These are phyloP conservation scores for Aspergillus leporis DNA, from an alignment of 495 filamentous ascomycete species.

Conservation along the genomic window DNA sequence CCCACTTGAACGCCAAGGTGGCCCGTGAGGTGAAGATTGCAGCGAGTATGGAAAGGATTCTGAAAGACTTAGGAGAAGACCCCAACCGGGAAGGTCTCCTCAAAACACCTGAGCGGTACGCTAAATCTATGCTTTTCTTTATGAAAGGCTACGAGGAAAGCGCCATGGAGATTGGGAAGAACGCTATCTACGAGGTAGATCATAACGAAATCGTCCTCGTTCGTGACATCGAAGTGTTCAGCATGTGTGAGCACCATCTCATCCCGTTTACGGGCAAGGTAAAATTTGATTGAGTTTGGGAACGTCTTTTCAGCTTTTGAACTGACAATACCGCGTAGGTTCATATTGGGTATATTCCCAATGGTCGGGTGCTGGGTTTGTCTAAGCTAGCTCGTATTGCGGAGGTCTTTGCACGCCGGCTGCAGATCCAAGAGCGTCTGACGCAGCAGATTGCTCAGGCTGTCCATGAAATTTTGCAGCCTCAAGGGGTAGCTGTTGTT, in stretches of 20 bases:
- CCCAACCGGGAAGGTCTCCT: constrained; percentile 77
- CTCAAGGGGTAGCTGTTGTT: constrained; percentile 76
- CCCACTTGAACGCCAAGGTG: too few species aligned
- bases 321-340: too few species aligned
- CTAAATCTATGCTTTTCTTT: constrained; percentile 86
- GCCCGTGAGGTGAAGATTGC: not conserved
- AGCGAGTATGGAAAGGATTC: constrained; percentile 52
- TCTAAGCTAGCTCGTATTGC: constrained; percentile 87
- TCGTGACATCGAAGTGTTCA: constrained; percentile 88
- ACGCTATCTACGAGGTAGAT: constrained; percentile 82
- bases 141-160: constrained; percentile 90
- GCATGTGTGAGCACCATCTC: constrained; percentile 86
- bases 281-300: too few species aligned
- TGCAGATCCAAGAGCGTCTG: constrained; percentile 85
- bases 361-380: constrained; percentile 73
- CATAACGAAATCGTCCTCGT: constrained; percentile 90
- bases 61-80: constrained; percentile 87
- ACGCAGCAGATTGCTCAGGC: constrained; percentile 87
- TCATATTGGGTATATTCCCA: constrained; percentile 90
- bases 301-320: too few species aligned
- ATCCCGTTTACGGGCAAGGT: constrained; percentile 86
- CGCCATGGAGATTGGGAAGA: constrained; percentile 76
- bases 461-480: constrained; percentile 77
- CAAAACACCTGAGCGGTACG: constrained; percentile 77
- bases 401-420: constrained; percentile 80